Evolutionary conservation across 2,329 filamentous ascomycete species (phyloP).

Genomic region (Stemphylium lycopersici): DNA sequence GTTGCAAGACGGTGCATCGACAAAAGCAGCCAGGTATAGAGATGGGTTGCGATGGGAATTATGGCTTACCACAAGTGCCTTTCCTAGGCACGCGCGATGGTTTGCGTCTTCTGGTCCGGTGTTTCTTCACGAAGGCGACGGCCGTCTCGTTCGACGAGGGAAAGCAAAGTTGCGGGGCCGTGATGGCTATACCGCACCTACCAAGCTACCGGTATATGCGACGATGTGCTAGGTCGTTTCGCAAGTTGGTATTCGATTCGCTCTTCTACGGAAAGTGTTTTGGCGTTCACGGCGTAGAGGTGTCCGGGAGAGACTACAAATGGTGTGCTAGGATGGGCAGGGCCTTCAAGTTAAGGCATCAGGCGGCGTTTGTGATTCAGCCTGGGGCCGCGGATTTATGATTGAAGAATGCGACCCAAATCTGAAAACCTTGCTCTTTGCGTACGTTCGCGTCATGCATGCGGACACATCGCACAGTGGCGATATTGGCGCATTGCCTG

Average conservation of each 20-base stretch:
- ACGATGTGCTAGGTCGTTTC: background rate
- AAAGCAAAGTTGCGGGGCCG: background rate
- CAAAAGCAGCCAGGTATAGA: background rate
- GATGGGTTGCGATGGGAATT: background rate
- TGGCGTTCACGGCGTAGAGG: conserved; percentile 20
- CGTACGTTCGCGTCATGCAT: conserved; percentile 3
- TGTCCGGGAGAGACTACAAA: background rate
- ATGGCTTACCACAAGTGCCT: conserved; percentile 8
- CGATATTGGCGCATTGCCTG: background rate
- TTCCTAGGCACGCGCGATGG: conserved; percentile 6
- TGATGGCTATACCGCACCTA: background rate
- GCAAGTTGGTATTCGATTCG: background rate
- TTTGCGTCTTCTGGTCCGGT: conserved; percentile 2
- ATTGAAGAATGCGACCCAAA: background rate
- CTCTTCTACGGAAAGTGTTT: conserved; percentile 15
- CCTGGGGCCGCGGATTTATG: background rate
- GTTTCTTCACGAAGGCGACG: background rate
- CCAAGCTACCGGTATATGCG: background rate
- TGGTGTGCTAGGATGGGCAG: conserved; percentile 3
- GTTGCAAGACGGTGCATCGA: conserved; percentile 1
- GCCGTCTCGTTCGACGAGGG: conserved; percentile 6
- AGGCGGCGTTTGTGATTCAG: conserved; percentile 11
- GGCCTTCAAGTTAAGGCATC: conserved; percentile 1
- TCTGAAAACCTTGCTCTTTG: background rate
- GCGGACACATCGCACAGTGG: background rate